These are phyloP conservation scores for Myriosclerotinia duriaeana DNA, from an alignment of 2,329 filamentous ascomycete genomes.

Conservation along the genomic window DNA sequence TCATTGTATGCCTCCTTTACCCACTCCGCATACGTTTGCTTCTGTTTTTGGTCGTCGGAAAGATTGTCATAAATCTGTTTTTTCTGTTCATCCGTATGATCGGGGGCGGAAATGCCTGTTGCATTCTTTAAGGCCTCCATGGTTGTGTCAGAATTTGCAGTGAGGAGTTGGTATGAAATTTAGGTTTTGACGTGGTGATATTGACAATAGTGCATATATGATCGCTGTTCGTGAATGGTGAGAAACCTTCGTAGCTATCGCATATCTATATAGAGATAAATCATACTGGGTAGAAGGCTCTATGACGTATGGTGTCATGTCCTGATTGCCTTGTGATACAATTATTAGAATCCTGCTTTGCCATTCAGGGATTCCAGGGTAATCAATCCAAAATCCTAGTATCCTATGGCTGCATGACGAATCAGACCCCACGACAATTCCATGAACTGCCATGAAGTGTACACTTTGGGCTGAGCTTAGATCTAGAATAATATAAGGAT, in stretches of 20 bases:
- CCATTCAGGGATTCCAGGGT: slow-evolving; percentile 2
- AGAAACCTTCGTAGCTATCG: background rate
- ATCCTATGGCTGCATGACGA: background rate
- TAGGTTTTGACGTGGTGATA: too few species aligned
- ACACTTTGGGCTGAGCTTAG: background rate
- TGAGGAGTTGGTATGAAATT: background rate
- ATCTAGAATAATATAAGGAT: background rate
- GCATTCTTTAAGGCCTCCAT: slow-evolving; percentile 17
- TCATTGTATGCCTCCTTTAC: slow-evolving; percentile 62
- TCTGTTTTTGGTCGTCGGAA: slow-evolving; percentile 29
- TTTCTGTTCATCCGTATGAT: slow-evolving; percentile 31
- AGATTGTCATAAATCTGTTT: slow-evolving; percentile 29
- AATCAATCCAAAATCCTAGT: background rate
- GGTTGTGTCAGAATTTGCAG: background rate
- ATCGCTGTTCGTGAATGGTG: background rate
- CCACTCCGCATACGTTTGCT: slow-evolving; percentile 51
- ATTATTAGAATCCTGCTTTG: slow-evolving; percentile 18
- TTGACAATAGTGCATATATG: background rate
- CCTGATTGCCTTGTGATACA: slow-evolving; percentile 4
- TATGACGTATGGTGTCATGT: slow-evolving; percentile 15
- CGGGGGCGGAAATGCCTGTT: background rate
- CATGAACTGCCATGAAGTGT: too few species aligned
- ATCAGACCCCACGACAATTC: background rate
- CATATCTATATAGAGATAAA: background rate
- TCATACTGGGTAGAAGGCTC: background rate